Percentiles rank a stretch among this genome's conserved stretches.
Conservation (phyloP, 306 rosid genomes). For the Quercus bicolor region DNA sequence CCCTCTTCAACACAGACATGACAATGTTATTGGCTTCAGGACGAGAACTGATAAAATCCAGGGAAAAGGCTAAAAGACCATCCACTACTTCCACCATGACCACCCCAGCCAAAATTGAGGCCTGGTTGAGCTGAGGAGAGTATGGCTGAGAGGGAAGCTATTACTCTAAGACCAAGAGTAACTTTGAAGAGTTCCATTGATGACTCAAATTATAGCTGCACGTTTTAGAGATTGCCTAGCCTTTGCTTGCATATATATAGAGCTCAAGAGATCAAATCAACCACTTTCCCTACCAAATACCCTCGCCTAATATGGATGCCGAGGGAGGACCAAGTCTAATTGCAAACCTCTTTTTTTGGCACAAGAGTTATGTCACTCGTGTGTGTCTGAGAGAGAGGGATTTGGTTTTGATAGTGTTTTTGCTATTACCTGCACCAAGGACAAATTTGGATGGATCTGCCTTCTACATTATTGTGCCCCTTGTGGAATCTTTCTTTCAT, state of each 20-base stretch:
- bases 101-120: conserved; percentile 61
- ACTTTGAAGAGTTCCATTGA: conserved; percentile 41
- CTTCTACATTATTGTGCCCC: neutral
- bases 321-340: conserved; percentile 40
- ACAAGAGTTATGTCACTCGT: neutral
- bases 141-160: conserved; percentile 27
- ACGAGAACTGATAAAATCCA: conserved; percentile 63
- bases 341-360: conserved; percentile 1
- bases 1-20: conserved; percentile 68
- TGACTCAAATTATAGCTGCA: neutral
- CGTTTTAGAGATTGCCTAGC: conserved; percentile 21
- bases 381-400: neutral
- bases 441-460: neutral
- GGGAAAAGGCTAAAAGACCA: conserved; percentile 53
- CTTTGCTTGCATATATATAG: conserved; percentile 29
- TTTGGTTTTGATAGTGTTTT: neutral
- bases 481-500: neutral
- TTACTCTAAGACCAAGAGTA: conserved; percentile 11
- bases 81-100: conserved; percentile 38
- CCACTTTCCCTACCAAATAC: conserved; percentile 49
- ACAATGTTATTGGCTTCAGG: conserved; percentile 77
- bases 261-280: conserved; percentile 28
- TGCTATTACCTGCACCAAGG: conserved; percentile 13
- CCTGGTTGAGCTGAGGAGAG: conserved; percentile 49
- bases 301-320: conserved; percentile 26